phyloP scores from a whole-genome alignment of 768 basidiomycete genomes.

The Boletus insuetus region DNA sequence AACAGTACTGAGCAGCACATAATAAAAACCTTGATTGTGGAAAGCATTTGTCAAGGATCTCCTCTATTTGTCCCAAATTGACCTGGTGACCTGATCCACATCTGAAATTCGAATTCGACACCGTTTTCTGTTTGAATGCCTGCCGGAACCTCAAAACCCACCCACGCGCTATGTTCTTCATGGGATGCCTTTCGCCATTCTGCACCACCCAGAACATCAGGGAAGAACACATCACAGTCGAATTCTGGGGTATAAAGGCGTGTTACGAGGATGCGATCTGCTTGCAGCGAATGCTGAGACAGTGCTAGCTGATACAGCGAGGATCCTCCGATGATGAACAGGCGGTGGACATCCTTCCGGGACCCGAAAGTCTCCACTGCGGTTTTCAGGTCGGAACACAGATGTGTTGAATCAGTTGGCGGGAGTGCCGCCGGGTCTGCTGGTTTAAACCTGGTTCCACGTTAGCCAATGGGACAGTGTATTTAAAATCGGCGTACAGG shows the following conservation, averaged over 20 bases:
- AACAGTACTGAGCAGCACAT: background rate
- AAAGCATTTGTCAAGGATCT: slow-evolving; percentile 1
- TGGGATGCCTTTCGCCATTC: slow-evolving; percentile 61
- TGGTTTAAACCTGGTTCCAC: slow-evolving; percentile 10
- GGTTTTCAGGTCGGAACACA: slow-evolving; percentile 18
- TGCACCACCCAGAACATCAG: slow-evolving; percentile 54
- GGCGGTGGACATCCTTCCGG: slow-evolving; percentile 43
- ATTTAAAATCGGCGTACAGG: slow-evolving; percentile 46
- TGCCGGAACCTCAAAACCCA: slow-evolving; percentile 70
- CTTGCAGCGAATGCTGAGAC: slow-evolving; percentile 36
- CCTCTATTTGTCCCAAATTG: background rate
- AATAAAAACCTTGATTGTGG: background rate
- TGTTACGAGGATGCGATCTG: slow-evolving; percentile 86
- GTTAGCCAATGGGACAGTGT: slow-evolving; percentile 6
- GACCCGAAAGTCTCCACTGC: slow-evolving; percentile 15
- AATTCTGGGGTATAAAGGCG: slow-evolving; percentile 74
- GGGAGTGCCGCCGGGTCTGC: slow-evolving; percentile 1
- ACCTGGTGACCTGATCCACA: slow-evolving; percentile 70
- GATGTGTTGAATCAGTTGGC: slow-evolving; percentile 28
- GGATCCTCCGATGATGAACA: slow-evolving; percentile 92
- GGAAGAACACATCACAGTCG: slow-evolving; percentile 86
- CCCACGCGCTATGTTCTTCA: slow-evolving; percentile 69
- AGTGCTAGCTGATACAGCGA: slow-evolving; percentile 76
- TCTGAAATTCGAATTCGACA: slow-evolving; percentile 87
- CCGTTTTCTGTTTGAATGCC: slow-evolving; percentile 83